Evolutionary conservation across 768 basidiomycete genomes (phyloP), one percentile per base, ranked within the genome.

Genomic region (Pleurotus ostreatus): DNA sequence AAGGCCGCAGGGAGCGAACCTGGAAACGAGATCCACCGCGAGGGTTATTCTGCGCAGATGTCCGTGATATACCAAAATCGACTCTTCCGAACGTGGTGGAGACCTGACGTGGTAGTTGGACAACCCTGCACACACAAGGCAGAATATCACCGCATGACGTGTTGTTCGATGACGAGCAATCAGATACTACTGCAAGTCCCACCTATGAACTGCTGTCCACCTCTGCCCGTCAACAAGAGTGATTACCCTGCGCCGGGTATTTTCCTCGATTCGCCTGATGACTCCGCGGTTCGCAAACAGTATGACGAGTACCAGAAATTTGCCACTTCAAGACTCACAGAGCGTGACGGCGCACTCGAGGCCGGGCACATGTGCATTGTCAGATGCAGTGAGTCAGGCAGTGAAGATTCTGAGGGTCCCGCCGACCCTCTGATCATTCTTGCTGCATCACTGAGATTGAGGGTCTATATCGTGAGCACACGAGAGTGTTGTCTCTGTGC

Each of bases 401-500:
- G n/a, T 2, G 55, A 20, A 9, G 59, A 60, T 12, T 11, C n/a
- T 13, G 51, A 52, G 41, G 61, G 62, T 13, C 60, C 63, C 5
- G 55, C 58, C 5, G 59, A 62, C 26, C 55, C 59, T 7, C 16
- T 62, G 16, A 40, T 60, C 13, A 53, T 63, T 13, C 46, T 63
- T 22, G 61, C 59, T 8, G 57, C 61, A 2, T 57, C 61, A 1
- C 46, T 58, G 46, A 55, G 49, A 43, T 57, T 58, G 49, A 58
- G 45, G 30, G 58, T 62, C 0, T 63, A 63, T 47, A 55, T 63
- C 34, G 18, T 57, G 23, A 46, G 55, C 40, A 16, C 30, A 22
- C 58, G 57, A 18, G 62, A 63, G 45, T 62, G 61, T 43, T 63
- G 62, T 56, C 48, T 62, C 11, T 63, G 62, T 37, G 61, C 62